Conservation (phyloP, 352 stramenopile species). For the Phytophthora palmivora region DNA sequence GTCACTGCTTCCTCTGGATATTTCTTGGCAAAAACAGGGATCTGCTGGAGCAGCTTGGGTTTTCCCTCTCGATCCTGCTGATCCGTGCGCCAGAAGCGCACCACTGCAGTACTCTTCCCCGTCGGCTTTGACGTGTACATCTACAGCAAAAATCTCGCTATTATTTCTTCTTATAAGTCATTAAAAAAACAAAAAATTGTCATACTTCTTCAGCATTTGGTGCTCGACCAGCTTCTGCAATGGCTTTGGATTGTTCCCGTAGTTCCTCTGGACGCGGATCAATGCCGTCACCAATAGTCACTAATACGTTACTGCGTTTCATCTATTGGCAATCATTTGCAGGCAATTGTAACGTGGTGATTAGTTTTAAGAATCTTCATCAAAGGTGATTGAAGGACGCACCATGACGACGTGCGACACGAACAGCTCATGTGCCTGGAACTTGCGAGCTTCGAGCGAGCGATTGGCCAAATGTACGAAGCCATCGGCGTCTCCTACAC, state of each 20-base stretch:
- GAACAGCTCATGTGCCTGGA: conserved; percentile 87
- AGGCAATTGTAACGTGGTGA: too few species aligned
- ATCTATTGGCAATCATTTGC: conserved; percentile 69
- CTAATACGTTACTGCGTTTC: conserved; percentile 89
- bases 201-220: conserved; percentile 65
- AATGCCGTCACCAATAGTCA: conserved; percentile 88
- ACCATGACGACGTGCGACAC: conserved; percentile 91
- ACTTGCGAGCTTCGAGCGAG: conserved; percentile 83
- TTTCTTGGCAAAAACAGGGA: conserved; percentile 89
- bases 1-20: conserved; percentile 90
- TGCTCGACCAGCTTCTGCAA: conserved; percentile 74
- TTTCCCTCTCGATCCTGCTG: conserved; percentile 88
- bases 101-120: conserved; percentile 75
- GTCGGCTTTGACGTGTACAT: conserved; percentile 72
- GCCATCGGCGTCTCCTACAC: conserved; percentile 82
- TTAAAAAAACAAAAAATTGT: conserved; percentile 7
- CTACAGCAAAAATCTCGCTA: conserved; percentile 34
- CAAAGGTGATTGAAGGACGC: neutral
- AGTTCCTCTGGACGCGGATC: conserved; percentile 82
- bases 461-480: conserved; percentile 88
- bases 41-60: conserved; percentile 87
- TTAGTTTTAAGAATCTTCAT: neutral
- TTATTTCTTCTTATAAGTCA: conserved; percentile 1
- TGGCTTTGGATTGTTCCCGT: conserved; percentile 77
- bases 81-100: conserved; percentile 90